Percentiles rank a stretch among this genome's conserved stretches.
These are phyloP conservation scores for Vanrija sp. DNA, from an alignment of 1,284 basidiomycete genomes.

Conservation along the genomic window DNA sequence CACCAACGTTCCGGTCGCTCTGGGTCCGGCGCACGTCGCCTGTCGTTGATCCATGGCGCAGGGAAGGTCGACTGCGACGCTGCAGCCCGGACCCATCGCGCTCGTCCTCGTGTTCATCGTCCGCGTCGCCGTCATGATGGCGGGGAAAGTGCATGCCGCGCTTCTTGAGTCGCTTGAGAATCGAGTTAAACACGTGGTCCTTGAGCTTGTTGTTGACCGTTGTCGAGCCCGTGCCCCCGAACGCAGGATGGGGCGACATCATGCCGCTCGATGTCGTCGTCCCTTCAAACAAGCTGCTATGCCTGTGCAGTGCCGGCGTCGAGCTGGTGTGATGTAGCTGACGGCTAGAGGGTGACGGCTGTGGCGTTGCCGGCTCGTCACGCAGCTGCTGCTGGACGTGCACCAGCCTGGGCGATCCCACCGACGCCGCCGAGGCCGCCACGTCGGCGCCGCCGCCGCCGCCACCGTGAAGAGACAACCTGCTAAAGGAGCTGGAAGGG, in stretches of 20 bases:
- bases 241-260: conserved; percentile 42
- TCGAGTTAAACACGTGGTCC: conserved; percentile 85
- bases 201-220: conserved; percentile 87
- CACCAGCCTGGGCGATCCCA: conserved; percentile 20
- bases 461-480: conserved; percentile 15
- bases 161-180: conserved; percentile 60
- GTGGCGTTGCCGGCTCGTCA: conserved; percentile 38
- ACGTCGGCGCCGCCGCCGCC: conserved; percentile 2
- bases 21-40: neutral
- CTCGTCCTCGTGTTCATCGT: conserved; percentile 39
- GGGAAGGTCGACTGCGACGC: neutral
- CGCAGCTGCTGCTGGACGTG: conserved; percentile 9
- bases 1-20: neutral
- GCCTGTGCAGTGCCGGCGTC: conserved; percentile 27
- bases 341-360: conserved; percentile 39
- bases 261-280: neutral
- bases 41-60: neutral
- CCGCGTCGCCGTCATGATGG: conserved; percentile 36
- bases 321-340: conserved; percentile 17
- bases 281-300: conserved; percentile 1
- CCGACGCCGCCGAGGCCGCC: neutral
- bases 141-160: conserved; percentile 22
- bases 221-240: conserved; percentile 84
- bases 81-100: conserved; percentile 1
- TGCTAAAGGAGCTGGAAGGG: conserved; percentile 34